Conservation (phyloP, 441 rosid species). For the Adansonia gregorii region DNA sequence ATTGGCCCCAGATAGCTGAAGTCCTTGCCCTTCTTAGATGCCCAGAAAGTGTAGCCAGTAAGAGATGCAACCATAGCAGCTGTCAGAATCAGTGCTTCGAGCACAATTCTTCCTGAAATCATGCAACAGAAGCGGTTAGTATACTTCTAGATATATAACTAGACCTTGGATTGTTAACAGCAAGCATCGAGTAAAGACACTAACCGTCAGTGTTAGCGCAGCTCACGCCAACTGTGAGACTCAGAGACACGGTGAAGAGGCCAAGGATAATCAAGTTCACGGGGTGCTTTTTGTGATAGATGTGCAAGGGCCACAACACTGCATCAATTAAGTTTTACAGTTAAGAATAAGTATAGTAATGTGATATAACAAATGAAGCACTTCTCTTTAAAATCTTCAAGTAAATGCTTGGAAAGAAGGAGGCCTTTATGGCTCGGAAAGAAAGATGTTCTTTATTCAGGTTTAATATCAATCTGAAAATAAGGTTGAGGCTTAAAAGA, state of each 20-base stretch:
- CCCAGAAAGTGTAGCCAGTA: constrained; percentile 96
- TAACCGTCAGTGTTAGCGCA: constrained; percentile 90
- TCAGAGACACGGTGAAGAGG: constrained; percentile 82
- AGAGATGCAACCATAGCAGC: constrained; percentile 78
- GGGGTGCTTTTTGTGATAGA: constrained; percentile 95
- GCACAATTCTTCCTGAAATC: constrained; percentile 83
- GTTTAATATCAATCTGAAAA: not conserved
- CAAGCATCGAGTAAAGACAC: constrained; percentile 23
- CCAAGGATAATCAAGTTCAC: constrained; percentile 80
- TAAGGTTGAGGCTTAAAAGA: not conserved
- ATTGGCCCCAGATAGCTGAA: constrained; percentile 89
- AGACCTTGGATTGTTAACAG: constrained; percentile 21
- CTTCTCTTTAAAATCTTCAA: not conserved
- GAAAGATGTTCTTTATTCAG: not conserved
- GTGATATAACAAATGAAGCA: not conserved
- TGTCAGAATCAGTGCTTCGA: constrained; percentile 84
- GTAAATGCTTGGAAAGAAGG: not conserved
- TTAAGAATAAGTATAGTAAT: constrained; percentile 7
- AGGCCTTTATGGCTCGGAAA: not conserved
- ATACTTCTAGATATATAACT: not conserved
- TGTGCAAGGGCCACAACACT: constrained; percentile 90
- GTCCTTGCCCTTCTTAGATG: constrained; percentile 88
- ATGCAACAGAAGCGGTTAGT: constrained; percentile 4
- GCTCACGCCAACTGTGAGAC: constrained; percentile 83
- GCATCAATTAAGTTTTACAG: constrained; percentile 36